Evolutionary conservation across 2,329 filamentous ascomycete species (phyloP).

Genomic region (Amauroascus verrucosus): DNA sequence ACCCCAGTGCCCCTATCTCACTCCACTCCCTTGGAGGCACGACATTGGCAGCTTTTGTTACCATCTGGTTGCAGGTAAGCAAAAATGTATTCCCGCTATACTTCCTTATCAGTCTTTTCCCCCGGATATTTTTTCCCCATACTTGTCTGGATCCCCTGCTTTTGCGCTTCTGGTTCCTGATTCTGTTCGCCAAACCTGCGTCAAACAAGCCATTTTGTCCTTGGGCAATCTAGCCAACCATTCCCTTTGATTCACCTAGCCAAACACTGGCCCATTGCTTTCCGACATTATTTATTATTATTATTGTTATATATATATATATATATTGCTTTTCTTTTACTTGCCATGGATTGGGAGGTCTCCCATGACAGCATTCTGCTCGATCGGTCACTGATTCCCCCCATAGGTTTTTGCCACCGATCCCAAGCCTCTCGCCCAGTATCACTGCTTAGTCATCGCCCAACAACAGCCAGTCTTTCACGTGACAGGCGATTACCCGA

Average conservation of each 20-base stretch:
- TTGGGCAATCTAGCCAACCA: conserved; percentile 4
- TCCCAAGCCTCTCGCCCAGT: background rate
- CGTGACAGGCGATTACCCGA: background rate
- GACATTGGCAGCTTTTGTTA: conserved; percentile 11
- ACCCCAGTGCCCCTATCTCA: conserved; percentile 10
- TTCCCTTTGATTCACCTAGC: background rate
- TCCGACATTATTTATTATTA: background rate
- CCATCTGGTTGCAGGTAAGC: conserved; percentile 11
- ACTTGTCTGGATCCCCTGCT: conserved; percentile 11
- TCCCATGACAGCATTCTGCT: background rate
- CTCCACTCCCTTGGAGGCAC: conserved; percentile 13
- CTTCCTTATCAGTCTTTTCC: background rate
- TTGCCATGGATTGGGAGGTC: background rate
- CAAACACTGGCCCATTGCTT: background rate
- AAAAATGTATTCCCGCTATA: conserved; percentile 5
- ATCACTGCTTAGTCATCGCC: conserved; percentile 5
- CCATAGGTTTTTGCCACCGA: background rate
- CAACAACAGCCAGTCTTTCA: background rate
- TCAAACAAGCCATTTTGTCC: conserved; percentile 11
- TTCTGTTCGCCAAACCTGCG: conserved; percentile 8
- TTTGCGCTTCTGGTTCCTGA: conserved; percentile 9
- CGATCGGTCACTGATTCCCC: background rate
- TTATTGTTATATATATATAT: background rate
- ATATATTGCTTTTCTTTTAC: background rate
- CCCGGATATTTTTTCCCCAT: conserved; percentile 8